Conservation (phyloP, 2,329 filamentous ascomycete species). For the Pestalotiopsis sp. region DNA sequence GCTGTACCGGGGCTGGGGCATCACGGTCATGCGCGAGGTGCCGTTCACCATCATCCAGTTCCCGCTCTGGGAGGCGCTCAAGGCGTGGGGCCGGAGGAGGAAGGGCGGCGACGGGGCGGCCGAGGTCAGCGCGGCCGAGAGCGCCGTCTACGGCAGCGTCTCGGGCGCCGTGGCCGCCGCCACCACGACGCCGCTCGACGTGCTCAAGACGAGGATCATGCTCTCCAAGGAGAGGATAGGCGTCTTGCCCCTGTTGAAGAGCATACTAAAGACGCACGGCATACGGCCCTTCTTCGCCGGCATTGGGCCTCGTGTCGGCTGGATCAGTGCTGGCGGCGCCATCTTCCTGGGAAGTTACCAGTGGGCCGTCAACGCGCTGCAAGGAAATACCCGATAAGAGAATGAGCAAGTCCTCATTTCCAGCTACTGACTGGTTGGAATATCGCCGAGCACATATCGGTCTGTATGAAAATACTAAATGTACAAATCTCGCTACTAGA, state of each 20-base stretch:
- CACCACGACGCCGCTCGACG: conserved; percentile 89
- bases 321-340: conserved; percentile 93
- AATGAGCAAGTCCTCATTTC: not conserved
- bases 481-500: not conserved
- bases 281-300: conserved; percentile 73
- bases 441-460: not conserved
- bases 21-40: conserved; percentile 94
- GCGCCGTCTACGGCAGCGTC: conserved; percentile 80
- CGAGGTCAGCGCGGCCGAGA: conserved; percentile 72
- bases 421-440: not conserved
- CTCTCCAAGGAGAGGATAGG: conserved; percentile 70
- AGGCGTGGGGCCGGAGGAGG: conserved; percentile 63
- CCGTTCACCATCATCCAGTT: conserved; percentile 98
- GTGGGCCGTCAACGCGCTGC: conserved; percentile 77
- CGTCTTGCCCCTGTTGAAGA: conserved; percentile 59
- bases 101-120: conserved; percentile 24
- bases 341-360: conserved; percentile 95
- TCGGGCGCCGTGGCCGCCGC: conserved; percentile 85
- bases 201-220: conserved; percentile 97
- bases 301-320: conserved; percentile 80
- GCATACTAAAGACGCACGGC: conserved; percentile 67
- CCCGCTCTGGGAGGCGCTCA: conserved; percentile 93
- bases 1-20: conserved; percentile 87
- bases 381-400: conserved; percentile 28
- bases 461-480: not conserved